phyloP scores from a whole-genome alignment of 2,329 filamentous ascomycete species.

The Penicillium janthinellum region DNA sequence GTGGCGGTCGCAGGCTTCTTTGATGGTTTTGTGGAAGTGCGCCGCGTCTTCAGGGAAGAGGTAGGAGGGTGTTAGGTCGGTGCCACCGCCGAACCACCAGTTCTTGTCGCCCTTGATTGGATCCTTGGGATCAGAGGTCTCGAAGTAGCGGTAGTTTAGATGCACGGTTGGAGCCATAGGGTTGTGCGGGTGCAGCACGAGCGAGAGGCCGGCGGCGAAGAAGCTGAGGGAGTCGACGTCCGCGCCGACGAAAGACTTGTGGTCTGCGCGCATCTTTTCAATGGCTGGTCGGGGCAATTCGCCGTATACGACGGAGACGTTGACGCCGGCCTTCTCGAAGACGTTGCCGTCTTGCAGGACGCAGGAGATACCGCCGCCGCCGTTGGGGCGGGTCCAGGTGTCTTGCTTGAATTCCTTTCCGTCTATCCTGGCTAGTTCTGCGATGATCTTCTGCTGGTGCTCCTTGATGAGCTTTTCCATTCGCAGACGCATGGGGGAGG shows the following conservation, averaged over 20 bases:
- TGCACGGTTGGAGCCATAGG: slow-evolving; percentile 98
- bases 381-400: slow-evolving; percentile 82
- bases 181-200: slow-evolving; percentile 91
- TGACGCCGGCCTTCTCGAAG: slow-evolving; percentile 96
- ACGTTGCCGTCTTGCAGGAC: slow-evolving; percentile 95
- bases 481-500: slow-evolving; percentile 92
- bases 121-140: slow-evolving; percentile 85
- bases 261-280: slow-evolving; percentile 88
- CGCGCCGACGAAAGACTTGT: slow-evolving; percentile 80
- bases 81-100: slow-evolving; percentile 98
- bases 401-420: slow-evolving; percentile 80
- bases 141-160: slow-evolving; percentile 98
- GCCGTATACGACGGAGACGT: slow-evolving; percentile 93
- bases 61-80: slow-evolving; percentile 89
- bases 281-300: slow-evolving; percentile 84
- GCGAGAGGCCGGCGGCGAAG: slow-evolving; percentile 89
- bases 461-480: slow-evolving; percentile 97
- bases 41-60: slow-evolving; percentile 96
- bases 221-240: slow-evolving; percentile 84
- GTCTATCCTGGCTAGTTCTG: slow-evolving; percentile 79
- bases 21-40: slow-evolving; percentile 93
- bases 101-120: slow-evolving; percentile 64
- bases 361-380: slow-evolving; percentile 90
- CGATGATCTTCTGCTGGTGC: slow-evolving; percentile 85
- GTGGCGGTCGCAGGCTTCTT: slow-evolving; percentile 89